Conservation (phyloP, 1,284 basidiomycete species). For the Moesziomyces aphidis region DNA sequence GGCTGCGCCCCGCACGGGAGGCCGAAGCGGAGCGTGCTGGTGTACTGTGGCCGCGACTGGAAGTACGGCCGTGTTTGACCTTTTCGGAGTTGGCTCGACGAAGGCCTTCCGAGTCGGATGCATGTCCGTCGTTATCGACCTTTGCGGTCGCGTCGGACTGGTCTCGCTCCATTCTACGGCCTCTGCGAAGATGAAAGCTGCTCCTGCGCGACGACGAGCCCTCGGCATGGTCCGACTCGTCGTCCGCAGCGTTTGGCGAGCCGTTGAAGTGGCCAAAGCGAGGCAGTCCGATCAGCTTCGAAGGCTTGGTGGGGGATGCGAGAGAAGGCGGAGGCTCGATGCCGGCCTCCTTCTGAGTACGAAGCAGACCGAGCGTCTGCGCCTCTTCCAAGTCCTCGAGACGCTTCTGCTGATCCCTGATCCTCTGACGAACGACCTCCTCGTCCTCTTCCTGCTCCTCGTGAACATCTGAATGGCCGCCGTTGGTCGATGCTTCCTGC, state of each 20-base stretch:
- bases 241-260: constrained; percentile 3
- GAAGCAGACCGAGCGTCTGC: constrained; percentile 31
- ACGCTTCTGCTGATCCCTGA: constrained; percentile 31
- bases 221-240: background rate
- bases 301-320: constrained; percentile 11
- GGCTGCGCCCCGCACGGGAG: constrained; percentile 22
- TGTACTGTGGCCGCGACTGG: constrained; percentile 5
- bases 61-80: background rate
- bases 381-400: constrained; percentile 44
- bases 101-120: background rate
- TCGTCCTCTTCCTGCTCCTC: constrained; percentile 35
- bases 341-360: constrained; percentile 37
- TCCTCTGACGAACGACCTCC: constrained; percentile 22
- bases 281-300: constrained; percentile 27
- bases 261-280: constrained; percentile 18
- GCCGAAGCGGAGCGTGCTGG: constrained; percentile 22
- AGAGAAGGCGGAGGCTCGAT: constrained; percentile 28
- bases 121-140: background rate
- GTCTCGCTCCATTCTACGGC: background rate
- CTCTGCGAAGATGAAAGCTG: constrained; percentile 12
- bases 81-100: constrained; percentile 27
- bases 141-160: background rate
- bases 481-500: too few relatives aligned
- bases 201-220: constrained; percentile 13
- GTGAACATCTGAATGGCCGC: background rate